Evolutionary conservation across 768 basidiomycete genomes (phyloP), one percentile per base, ranked within the genome.

Genomic region (Chlorophyllum brunneum): DNA sequence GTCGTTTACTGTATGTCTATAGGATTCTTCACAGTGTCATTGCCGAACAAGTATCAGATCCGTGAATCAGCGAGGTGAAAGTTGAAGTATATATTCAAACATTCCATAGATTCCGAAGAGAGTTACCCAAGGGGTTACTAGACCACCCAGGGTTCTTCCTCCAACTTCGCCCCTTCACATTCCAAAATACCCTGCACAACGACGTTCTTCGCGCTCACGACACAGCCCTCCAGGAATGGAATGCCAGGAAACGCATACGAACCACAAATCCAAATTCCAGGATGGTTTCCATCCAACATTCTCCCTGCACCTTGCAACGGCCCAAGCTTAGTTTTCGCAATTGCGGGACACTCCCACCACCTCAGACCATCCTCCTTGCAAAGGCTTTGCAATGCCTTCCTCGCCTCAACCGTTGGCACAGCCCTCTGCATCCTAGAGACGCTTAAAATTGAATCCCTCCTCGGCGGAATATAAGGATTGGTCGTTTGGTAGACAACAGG

Each of bases 211-310:
- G 86, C 85, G 59, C 86, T 86, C 16, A 77, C 77, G 10, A 89
- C 88, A 63, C 89, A 92, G 2, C 87, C 88, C 60, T 92, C 90
- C 42, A 92, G 67, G 48, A 92, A 64, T 7, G 88, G 89, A 41
- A 91, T 87, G 0, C 90, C 88, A 15, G 75, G 67, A 59, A 81
- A 77, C 11, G 82, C 84, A 63, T 85, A 91, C 15, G 81, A 78
- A 1, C 88, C 88, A 54, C 80, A 82, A n/a, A 89, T 69, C 81
- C 85, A 86, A 5, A 90, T 64, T 1, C 82, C 80, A 1, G 80
- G 71, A 16, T 60, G 63, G 38, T 57, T 53, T 18, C 61, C 59
- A 22, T 66, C 63, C 13, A 55, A 58, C 11, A 64, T 54, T 34
- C 67, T 62, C 31, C 72, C 74, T 10, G 70, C 76, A 10, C 83